These are phyloP conservation scores for Guadua angustifolia DNA, from an alignment of 176 grass and related monocot species.

Conservation along the genomic window DNA sequence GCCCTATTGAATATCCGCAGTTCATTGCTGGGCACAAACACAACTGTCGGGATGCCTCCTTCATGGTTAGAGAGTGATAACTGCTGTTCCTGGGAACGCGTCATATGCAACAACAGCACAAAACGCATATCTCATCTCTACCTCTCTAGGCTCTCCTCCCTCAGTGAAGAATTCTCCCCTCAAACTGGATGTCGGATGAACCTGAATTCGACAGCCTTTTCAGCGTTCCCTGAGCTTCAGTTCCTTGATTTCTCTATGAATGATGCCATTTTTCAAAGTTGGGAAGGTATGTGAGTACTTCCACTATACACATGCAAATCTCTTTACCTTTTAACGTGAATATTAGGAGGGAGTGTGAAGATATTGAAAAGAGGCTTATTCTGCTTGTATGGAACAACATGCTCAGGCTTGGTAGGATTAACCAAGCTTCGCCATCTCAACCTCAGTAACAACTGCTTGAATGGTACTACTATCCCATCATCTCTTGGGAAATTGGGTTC, in stretches of 20 bases:
- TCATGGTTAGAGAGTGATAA: not conserved
- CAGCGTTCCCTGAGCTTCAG: constrained; percentile 16
- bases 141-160: not conserved
- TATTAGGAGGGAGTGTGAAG: no score
- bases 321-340: no score
- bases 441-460: not conserved
- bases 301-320: no score
- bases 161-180: no score
- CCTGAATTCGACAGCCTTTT: not conserved
- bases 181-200: not conserved
- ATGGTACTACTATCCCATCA: not conserved
- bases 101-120: not conserved
- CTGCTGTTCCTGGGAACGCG: not conserved
- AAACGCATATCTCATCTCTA: not conserved
- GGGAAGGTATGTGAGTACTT: not conserved
- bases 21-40: no score
- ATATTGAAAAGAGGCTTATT: no score
- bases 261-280: not conserved
- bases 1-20: not conserved
- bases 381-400: no score
- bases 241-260: constrained; percentile 8
- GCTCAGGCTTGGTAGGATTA: not conserved
- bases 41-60: no score
- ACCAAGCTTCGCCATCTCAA: constrained; percentile 8
- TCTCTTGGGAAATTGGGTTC: constrained; percentile 12